Conservation (phyloP, 2,329 filamentous ascomycete species). For the Neofusicoccum umdonicola region DNA sequence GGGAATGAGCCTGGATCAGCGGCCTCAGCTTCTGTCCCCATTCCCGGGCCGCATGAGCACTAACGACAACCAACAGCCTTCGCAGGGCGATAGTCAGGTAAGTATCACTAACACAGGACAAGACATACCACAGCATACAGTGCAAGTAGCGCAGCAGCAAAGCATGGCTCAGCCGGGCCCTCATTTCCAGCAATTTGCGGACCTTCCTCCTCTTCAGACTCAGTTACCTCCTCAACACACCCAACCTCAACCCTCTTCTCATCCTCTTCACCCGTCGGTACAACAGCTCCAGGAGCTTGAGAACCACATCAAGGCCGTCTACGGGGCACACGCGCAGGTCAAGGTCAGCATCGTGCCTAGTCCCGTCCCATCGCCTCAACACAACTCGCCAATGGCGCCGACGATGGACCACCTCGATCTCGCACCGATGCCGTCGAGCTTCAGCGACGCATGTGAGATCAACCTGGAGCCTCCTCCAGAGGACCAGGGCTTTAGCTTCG, state of each 20-base stretch:
- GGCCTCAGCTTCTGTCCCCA: slow-evolving; percentile 52
- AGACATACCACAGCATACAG: slow-evolving; percentile 66
- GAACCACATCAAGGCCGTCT: slow-evolving; percentile 44
- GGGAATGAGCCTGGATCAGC: slow-evolving; percentile 76
- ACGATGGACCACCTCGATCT: slow-evolving; percentile 49
- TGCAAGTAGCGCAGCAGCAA: slow-evolving; percentile 90
- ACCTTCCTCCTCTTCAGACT: slow-evolving; percentile 8
- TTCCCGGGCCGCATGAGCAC: slow-evolving; percentile 40
- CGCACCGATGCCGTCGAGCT: slow-evolving; percentile 58
- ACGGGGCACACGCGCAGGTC: slow-evolving; percentile 41
- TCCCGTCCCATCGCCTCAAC: slow-evolving; percentile 50
- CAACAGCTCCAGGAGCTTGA: slow-evolving; percentile 43
- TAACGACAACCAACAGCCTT: slow-evolving; percentile 27
- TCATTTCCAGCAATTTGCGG: slow-evolving; percentile 35
- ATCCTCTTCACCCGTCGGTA: slow-evolving; percentile 35
- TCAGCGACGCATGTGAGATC: slow-evolving; percentile 52
- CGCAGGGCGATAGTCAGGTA: slow-evolving; percentile 53
- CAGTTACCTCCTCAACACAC: slow-evolving; percentile 24
- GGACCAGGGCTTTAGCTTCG: slow-evolving; percentile 30
- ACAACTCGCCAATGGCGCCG: slow-evolving; percentile 27
- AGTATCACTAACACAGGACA: slow-evolving; percentile 60
- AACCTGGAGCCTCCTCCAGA: slow-evolving; percentile 43
- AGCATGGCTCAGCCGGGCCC: slow-evolving; percentile 76
- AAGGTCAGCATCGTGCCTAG: slow-evolving; percentile 54
- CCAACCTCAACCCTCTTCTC: slow-evolving; percentile 33